Base-by-base conservation (phyloP, 305 asterid species). In the Petunia hybrid region DNA sequence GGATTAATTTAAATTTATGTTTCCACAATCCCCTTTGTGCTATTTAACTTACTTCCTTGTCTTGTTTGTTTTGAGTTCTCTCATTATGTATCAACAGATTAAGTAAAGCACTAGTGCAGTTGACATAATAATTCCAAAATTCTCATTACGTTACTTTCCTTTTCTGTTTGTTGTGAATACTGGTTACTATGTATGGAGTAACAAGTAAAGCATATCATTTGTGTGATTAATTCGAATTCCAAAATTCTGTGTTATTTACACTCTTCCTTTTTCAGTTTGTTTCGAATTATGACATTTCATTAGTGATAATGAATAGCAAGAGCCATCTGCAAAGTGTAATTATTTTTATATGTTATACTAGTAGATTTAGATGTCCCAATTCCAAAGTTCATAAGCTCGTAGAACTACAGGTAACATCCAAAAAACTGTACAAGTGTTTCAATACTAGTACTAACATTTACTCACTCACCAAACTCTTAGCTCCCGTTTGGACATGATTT, bases 391-490 rank as follows among this genome's bases (percentile, higher is more conserved):
- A 14, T 5, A 56, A 5, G 1, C 62, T 56, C 62, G 5, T 56
- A 56, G 2, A 56, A 56, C 8, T 56, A 56, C 14, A 14, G 31
- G 41, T 45, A 22, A 69, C 57, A 69, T 10, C 60, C 42, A 45
- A 70, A 45, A 70, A 9, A 45, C 22, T 45, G 6, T 69, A 69
- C 59, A 22, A 68, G 13, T 42, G 16, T 69, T 69, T 69, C 5
- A 43, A 16, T 16, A 68, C 75, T 67, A 43, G 9, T 16, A 68
- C 75, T 67, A 67, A 1, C 6, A 67, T n/a, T 67, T 53, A 67
- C 38, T 48, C 13, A 8, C 57, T 10, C 57, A 10, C 57, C n/a
- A 51, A 51, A 51, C 57, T 48, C 56, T 9, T 48, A 8, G 53
- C 0, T 8, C 8, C n/a, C n/a, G n/a, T n/a, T n/a, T n/a, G n/a